A percentile compares a stretch with the other conserved stretches of the same genome.
Evolutionary conservation across 2,329 filamentous ascomycete species (phyloP).

Genomic region (Chaetothyriales sp.): DNA sequence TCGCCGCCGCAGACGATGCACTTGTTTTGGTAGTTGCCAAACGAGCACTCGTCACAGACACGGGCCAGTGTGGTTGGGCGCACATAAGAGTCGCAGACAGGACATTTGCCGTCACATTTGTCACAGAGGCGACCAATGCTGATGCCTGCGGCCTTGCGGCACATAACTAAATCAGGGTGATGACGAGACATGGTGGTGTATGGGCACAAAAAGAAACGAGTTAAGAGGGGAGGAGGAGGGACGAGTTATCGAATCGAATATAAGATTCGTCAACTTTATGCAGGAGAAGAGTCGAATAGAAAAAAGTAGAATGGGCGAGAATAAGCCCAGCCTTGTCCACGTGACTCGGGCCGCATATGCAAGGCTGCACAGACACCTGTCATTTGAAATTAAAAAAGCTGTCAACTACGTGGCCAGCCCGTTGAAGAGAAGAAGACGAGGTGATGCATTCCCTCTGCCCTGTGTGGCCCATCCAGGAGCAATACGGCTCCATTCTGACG

Average conservation of each 20-base stretch:
- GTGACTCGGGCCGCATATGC: no score
- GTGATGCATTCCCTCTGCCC: neutral
- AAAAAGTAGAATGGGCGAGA: no score
- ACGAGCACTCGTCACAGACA: conserved; percentile 98
- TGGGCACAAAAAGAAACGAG: neutral
- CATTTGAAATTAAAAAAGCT: no score
- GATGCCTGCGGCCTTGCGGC: conserved; percentile 94
- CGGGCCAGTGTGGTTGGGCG: conserved; percentile 91
- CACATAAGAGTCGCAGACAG: conserved; percentile 97
- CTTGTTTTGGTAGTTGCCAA: conserved; percentile 99
- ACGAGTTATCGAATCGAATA: neutral
- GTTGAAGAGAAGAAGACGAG: neutral
- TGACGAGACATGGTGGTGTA: conserved; percentile 63
- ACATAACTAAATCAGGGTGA: conserved; percentile 98
- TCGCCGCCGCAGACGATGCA: conserved; percentile 97
- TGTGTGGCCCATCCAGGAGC: neutral
- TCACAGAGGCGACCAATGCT: conserved; percentile 97
- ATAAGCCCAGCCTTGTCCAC: no score
- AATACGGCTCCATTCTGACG: neutral
- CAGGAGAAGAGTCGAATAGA: neutral
- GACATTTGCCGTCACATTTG: conserved; percentile 99
- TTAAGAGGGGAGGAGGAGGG: neutral
- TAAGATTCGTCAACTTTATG: neutral
- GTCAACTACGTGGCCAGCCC: neutral
- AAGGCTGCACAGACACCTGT: no score